Base-by-base conservation (phyloP, 2,329 filamentous ascomycete species). In the Penicillium expansum region DNA sequence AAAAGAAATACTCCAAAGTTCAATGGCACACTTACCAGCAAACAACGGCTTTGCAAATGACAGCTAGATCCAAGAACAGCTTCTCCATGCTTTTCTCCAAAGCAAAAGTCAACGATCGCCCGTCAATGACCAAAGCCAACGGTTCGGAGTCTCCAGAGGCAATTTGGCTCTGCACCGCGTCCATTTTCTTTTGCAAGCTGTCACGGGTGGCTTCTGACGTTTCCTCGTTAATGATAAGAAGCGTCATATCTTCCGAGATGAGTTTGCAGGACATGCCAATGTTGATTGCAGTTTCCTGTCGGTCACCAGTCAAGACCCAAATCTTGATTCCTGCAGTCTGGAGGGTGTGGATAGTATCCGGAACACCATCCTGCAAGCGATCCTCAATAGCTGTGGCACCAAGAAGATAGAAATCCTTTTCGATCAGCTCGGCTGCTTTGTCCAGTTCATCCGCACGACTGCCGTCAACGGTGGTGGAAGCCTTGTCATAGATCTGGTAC, bases 251-350 rank as follows among this genome's bases (percentile, higher is more conserved):
- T 76, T 99, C 94, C 64, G 92, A 96, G 59, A 99, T 91, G 48
- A 99, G 83, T 77, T 97, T 97, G 78, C 94, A 99, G 73, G 92
- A 97, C 94, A 99, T 99, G 62, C 95, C 94, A 65, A 99, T 99
- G 74, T 99, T 99, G 83, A 99, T 99, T 55, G 94, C 94, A 29
- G 94, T 99, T 76, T 99, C 94, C 76, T 99, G 95, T 68, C 94
- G 86, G 79, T 99, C 94, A 67, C 94, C 94, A 38, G 94, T 99
- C 74, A 99, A 77, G 20, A 99, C 94, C 94, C 94, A 99, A 54
- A 99, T 88, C 77, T 99, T 99, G 81, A 99, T 97, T 52, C 92
- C 93, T 24, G 95, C 94, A 62, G 92, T 90, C 74, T 99, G 95
- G 29, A 99, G 81, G 0, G 94, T 99, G 73, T 97, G 92, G 57